A percentile compares a stretch with the other conserved stretches of the same genome.
Evolutionary conservation across 2,329 filamentous ascomycete species (phyloP).

Genomic region (Penicillium hesseltinei): DNA sequence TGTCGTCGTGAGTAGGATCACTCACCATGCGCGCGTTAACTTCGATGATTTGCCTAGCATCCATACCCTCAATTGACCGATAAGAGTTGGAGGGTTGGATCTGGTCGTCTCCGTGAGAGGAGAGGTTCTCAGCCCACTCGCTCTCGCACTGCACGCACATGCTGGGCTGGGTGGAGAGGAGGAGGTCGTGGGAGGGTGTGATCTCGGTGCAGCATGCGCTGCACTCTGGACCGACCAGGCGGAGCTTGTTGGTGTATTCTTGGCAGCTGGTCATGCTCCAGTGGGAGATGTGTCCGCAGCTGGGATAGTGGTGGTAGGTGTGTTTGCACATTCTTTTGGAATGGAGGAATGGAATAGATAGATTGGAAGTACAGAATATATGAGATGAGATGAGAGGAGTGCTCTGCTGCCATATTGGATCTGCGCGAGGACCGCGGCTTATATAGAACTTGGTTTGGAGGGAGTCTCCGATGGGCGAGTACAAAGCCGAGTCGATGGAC

Average conservation of each 20-base stretch:
- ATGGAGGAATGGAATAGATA: not conserved
- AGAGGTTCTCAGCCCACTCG: constrained; percentile 2
- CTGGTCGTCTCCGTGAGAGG: not conserved
- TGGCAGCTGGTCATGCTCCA: constrained; percentile 27
- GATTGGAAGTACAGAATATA: not conserved
- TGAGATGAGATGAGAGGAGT: not conserved
- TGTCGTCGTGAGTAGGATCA: not conserved
- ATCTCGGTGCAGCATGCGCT: constrained; percentile 6
- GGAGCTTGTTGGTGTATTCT: constrained; percentile 21
- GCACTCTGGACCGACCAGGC: not conserved
- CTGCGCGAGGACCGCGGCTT: not conserved
- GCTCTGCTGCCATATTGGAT: not conserved
- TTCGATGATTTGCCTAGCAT: not conserved
- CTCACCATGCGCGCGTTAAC: constrained; percentile 8
- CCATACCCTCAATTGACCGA: constrained; percentile 10
- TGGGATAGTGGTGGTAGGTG: constrained; percentile 28
- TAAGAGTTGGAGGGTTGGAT: not conserved
- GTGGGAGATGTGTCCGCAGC: constrained; percentile 30
- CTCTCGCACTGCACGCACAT: constrained; percentile 17
- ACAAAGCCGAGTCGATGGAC: constrained; percentile 4
- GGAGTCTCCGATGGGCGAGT: not conserved
- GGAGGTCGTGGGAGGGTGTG: constrained; percentile 14
- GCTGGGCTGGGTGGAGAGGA: not conserved
- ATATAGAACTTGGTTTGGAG: not conserved
- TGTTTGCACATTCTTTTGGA: constrained; percentile 25